Evolutionary conservation across 1,284 basidiomycete species (phyloP), one percentile per base, ranked within the genome.

Genomic region (Cerioporus squamosus): DNA sequence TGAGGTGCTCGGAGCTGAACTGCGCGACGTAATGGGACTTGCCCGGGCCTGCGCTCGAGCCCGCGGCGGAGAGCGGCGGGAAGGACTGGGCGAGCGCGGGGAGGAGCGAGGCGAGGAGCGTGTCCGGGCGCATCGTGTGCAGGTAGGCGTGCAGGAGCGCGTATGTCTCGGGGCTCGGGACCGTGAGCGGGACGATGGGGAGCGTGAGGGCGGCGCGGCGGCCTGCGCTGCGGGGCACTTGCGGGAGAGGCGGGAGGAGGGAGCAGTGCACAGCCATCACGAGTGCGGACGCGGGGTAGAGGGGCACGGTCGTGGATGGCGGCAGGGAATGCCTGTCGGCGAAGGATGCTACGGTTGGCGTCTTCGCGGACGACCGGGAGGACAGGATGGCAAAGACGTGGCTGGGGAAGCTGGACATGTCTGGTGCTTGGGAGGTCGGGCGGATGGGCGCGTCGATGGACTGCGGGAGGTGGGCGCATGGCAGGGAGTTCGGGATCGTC

Each of bases 121-220:
- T 66, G 49, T 79, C 79, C 15, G 83, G 71, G 57, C 82, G 81
- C 71, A 86, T 85, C 14, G 81, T 81, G 72, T 91, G 88, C 66
- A 91, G 78, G 75, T 82, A 91, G 7, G 77, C 69, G 73, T 86
- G 84, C 45, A 91, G 75, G 53, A 87, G 74, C 20, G 82, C 72
- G 74, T 90, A 91, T 1, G 88, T 86, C 4, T 81, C 79, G 1
- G 87, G 85, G 31, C 85, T 85, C 2, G 89, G 89, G 15, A 91
- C 78, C 3, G 83, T 77, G 60, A 91, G 77, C 4, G 85, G 86
- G 40, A 91, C 77, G 44, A 91, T 77, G 45, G 88, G 88, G 12
- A 91, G 75, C 23, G 79, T 77, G 44, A 79, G 60, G 10, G 72
- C 66, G 3, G 75, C 64, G 23, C 61, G 63, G 40, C 67, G 67